Evolutionary conservation across 139 green algal genomes (phyloP), one percentile per base, ranked within the genome.

Genomic region (Coelastrella sp.): DNA sequence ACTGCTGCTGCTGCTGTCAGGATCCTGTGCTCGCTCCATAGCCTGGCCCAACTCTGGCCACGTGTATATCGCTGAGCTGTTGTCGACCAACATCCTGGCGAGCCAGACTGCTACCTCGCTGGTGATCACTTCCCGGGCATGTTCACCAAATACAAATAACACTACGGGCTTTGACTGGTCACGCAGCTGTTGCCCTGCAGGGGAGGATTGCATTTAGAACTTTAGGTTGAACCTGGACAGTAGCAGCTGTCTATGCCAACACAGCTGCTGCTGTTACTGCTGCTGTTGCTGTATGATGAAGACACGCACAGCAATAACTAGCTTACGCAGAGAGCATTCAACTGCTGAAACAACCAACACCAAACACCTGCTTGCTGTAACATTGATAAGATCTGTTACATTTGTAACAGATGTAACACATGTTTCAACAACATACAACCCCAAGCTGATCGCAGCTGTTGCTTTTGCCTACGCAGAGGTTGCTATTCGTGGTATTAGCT

Each of bases 51-150:
- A 64, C 85, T 93, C 88, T n/a, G 89, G 61, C 93, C 94, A 95
- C 0, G 59, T 71, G 47, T 81, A 61, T 0, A 96, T 73, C n/a
- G 90, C 83, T 3, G 85, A 76, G 19, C 82, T 91, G 56, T 94
- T 92, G 57, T 93, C 92, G 4, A 90, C 47, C 61, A 96, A 90
- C 56, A 93, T 58, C 0, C 84, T 65, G 0, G 84, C 91, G 54
- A 96, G 87, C 94, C 94, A 96, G 16, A 94, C 73, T 0, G 82
- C 85, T 3, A 96, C 90, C 87, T 96, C 94, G 64, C 86, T 91
- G 0, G 94, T 96, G 59, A 96, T 96, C 4, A 96, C 17, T 73
- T 96, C 94, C 3, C 94, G 90, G 0, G 93, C 93, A 83, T 96
- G 94, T 88, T 96, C 94, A 3, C 93, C 94, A 79, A 93, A 95